Evolutionary conservation across 208 protist genomes (phyloP).

Genomic region (Leishmania turanica): DNA sequence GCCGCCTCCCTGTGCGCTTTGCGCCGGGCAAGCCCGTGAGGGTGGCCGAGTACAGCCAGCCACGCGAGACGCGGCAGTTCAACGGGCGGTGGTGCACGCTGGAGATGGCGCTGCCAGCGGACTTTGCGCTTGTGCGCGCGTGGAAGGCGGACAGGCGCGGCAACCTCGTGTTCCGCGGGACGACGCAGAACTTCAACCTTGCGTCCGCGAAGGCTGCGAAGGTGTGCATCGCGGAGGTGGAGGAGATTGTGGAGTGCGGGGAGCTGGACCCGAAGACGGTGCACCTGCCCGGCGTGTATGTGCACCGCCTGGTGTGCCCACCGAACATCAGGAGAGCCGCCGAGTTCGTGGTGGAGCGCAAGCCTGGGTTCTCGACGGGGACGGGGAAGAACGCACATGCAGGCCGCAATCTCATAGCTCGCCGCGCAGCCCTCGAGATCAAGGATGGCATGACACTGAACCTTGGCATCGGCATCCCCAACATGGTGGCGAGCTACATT

Average conservation of each 20-base stretch:
- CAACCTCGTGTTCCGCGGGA: slow-evolving; percentile 78
- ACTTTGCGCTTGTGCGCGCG: slow-evolving; percentile 92
- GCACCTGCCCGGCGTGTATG: slow-evolving; percentile 93
- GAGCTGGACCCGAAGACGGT: slow-evolving; percentile 83
- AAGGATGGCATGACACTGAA: slow-evolving; percentile 95
- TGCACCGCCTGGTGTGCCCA: slow-evolving; percentile 77
- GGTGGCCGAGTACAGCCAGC: slow-evolving; percentile 43
- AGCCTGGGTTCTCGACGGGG: background rate
- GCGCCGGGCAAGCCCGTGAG: slow-evolving; percentile 54
- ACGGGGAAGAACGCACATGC: slow-evolving; percentile 17
- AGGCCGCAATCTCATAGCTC: slow-evolving; percentile 60
- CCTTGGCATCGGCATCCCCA: slow-evolving; percentile 96
- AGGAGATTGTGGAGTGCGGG: slow-evolving; percentile 92
- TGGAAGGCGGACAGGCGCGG: slow-evolving; percentile 90
- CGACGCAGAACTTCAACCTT: slow-evolving; percentile 94
- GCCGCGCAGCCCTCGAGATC: slow-evolving; percentile 92
- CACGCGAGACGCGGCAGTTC: slow-evolving; percentile 75
- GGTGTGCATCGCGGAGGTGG: slow-evolving; percentile 93
- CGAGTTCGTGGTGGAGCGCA: slow-evolving; percentile 24
- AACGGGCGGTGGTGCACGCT: slow-evolving; percentile 86
- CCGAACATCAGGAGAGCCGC: slow-evolving; percentile 6
- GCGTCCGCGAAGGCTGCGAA: slow-evolving; percentile 76
- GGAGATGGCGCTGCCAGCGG: slow-evolving; percentile 87
- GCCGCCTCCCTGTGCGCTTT: slow-evolving; percentile 90
- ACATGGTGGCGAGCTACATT: slow-evolving; percentile 86